A percentile compares a stretch with the other conserved stretches of the same genome.
Evolutionary conservation across 108 stramenopile species (phyloP).

Genomic region (Pseudonitzschia pungens): DNA sequence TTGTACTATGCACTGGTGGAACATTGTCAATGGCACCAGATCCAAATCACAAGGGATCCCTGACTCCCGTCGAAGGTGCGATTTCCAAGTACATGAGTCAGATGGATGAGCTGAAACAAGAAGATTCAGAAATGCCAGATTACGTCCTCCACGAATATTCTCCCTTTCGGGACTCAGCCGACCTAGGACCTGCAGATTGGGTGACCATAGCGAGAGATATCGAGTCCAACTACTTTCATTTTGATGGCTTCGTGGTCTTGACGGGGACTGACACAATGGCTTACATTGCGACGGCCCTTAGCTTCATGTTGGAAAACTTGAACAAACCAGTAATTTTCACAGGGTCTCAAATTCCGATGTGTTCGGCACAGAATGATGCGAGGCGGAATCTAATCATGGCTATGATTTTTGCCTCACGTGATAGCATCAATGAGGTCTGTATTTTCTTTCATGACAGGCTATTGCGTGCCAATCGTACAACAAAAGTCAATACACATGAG

Average conservation of each 20-base stretch:
- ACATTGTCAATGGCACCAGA: slow-evolving; percentile 84
- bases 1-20: slow-evolving; percentile 82
- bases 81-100: slow-evolving; percentile 68
- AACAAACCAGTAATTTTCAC: slow-evolving; percentile 96
- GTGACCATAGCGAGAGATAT: slow-evolving; percentile 77
- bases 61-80: slow-evolving; percentile 79
- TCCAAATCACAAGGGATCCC: slow-evolving; percentile 53
- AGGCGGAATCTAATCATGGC: slow-evolving; percentile 95
- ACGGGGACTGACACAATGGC: slow-evolving; percentile 98
- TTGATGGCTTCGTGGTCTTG: slow-evolving; percentile 96
- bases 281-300: slow-evolving; percentile 89
- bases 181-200: slow-evolving; percentile 94
- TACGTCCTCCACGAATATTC: slow-evolving; percentile 71
- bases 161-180: slow-evolving; percentile 82
- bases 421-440: slow-evolving; percentile 86
- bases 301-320: slow-evolving; percentile 98
- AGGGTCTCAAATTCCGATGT: slow-evolving; percentile 89
- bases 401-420: slow-evolving; percentile 85
- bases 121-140: slow-evolving; percentile 70
- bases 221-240: slow-evolving; percentile 74
- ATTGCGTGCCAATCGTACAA: slow-evolving; percentile 86
- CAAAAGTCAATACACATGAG: slow-evolving; percentile 84
- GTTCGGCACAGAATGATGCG: slow-evolving; percentile 94
- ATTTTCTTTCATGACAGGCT: slow-evolving; percentile 93
- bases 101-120: slow-evolving; percentile 65